Evolutionary conservation across 2,329 filamentous ascomycete genomes (phyloP).

Genomic region (Aureobasidium mangrovei): DNA sequence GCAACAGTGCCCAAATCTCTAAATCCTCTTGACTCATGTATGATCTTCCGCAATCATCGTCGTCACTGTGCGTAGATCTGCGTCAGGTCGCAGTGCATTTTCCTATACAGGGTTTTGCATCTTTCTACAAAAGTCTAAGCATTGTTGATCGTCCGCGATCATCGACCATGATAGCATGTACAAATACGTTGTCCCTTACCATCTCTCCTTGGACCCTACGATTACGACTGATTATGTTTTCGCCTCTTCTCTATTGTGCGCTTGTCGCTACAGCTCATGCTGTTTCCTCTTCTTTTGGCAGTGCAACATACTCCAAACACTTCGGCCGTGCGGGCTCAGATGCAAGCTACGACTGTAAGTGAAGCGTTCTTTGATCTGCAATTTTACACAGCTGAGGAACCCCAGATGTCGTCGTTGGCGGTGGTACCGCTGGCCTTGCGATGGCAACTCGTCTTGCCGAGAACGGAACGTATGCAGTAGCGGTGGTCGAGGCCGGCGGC

Average conservation of each 20-base stretch:
- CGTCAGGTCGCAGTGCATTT: neutral
- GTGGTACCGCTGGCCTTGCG: conserved; percentile 19
- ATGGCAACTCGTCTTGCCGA: conserved; percentile 19
- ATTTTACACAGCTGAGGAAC: neutral
- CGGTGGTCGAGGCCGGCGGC: conserved; percentile 21
- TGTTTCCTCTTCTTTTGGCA: neutral
- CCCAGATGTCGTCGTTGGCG: conserved; percentile 18
- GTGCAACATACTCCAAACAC: neutral
- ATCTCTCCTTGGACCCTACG: neutral
- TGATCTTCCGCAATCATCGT: neutral
- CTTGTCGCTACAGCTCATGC: neutral
- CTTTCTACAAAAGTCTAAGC: too few species aligned
- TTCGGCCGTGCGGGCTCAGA: conserved; percentile 1
- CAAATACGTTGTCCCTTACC: neutral
- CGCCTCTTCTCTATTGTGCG: neutral
- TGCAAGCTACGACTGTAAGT: conserved; percentile 4
- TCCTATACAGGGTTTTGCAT: neutral
- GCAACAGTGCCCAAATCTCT: too few species aligned
- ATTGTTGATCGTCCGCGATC: neutral
- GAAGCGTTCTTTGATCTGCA: neutral
- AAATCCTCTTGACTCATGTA: neutral
- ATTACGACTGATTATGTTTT: neutral
- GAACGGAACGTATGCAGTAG: conserved; percentile 18
- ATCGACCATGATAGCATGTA: too few species aligned
- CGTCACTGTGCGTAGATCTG: conserved; percentile 4